Percentiles rank a stretch among this genome's conserved stretches.
Evolutionary conservation across 2,329 filamentous ascomycete genomes (phyloP).

Genomic region (Dissoconium aciculare): DNA sequence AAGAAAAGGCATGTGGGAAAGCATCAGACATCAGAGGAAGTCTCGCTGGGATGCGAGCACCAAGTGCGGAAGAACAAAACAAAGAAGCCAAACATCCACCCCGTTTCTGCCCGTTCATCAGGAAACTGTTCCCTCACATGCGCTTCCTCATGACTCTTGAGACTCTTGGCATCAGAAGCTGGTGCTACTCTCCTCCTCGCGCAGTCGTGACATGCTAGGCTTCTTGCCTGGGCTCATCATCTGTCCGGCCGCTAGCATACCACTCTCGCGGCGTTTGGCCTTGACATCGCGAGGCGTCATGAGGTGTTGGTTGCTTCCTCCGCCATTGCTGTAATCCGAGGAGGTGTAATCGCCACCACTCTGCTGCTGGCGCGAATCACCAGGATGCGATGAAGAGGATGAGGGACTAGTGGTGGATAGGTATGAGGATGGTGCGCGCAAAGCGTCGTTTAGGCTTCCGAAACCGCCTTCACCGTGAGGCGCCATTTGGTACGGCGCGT

Average conservation of each 20-base stretch:
- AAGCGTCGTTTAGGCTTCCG: slow-evolving; percentile 22
- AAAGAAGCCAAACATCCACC: too few species aligned
- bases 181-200: slow-evolving; percentile 20
- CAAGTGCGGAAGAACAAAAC: too few species aligned
- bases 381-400: too few species aligned
- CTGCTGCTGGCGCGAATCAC: too few species aligned
- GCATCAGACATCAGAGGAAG: too few species aligned
- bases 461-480: slow-evolving; percentile 22
- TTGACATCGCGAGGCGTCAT: slow-evolving; percentile 14
- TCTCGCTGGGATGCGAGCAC: too few species aligned
- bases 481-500: slow-evolving; percentile 20
- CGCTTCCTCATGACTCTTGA: too few species aligned
- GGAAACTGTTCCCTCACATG: too few species aligned
- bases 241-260: slow-evolving; percentile 13
- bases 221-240: slow-evolving; percentile 19
- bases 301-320: slow-evolving; percentile 2
- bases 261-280: slow-evolving; percentile 19
- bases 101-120: too few species aligned
- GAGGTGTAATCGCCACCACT: too few species aligned
- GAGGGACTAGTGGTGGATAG: slow-evolving; percentile 10
- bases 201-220: slow-evolving; percentile 21
- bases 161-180: slow-evolving; percentile 16
- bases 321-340: too few species aligned
- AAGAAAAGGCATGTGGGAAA: too few species aligned
- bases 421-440: slow-evolving; percentile 16